These are phyloP conservation scores for Flaveria floridana DNA, from an alignment of 140 eudicot genomes.

Conservation along the genomic window DNA sequence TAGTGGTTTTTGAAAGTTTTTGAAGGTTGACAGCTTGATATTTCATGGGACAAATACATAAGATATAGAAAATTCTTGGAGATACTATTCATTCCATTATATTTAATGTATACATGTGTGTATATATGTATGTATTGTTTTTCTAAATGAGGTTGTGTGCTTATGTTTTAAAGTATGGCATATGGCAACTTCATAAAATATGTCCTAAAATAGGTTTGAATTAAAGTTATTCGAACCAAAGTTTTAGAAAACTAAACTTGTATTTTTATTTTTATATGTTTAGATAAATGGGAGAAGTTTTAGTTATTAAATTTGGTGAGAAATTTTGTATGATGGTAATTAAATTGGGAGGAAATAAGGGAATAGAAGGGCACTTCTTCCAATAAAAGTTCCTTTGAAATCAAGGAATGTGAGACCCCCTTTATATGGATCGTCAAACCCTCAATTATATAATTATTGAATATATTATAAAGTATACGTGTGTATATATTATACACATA, in stretches of 20 bases:
- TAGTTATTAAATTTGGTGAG: constrained; percentile 8
- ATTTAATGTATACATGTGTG: too few relatives aligned
- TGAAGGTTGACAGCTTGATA: constrained; percentile 63
- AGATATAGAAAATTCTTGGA: constrained; percentile 22
- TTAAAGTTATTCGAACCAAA: too few relatives aligned
- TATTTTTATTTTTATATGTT: background rate
- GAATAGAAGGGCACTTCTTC: constrained; percentile 36
- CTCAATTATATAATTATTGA: constrained; percentile 15
- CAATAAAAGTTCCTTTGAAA: constrained; percentile 62
- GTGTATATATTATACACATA: too few relatives aligned
- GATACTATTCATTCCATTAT: constrained; percentile 3
- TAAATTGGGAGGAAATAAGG: constrained; percentile 36
- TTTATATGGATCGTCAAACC: constrained; percentile 38
- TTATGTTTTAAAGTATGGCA: too few relatives aligned
- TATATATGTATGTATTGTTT: too few relatives aligned
- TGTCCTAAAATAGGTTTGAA: too few relatives aligned
- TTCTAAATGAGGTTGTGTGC: too few relatives aligned
- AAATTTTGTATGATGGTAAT: background rate
- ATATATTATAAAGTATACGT: too few relatives aligned
- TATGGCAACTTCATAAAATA: too few relatives aligned
- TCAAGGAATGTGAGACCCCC: constrained; percentile 54
- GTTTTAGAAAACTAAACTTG: background rate
- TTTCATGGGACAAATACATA: constrained; percentile 37
- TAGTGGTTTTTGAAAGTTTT: constrained; percentile 40
- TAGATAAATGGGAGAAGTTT: background rate